Conservation (phyloP, 2,329 filamentous ascomycete species). For the Botrytis medusae region DNA sequence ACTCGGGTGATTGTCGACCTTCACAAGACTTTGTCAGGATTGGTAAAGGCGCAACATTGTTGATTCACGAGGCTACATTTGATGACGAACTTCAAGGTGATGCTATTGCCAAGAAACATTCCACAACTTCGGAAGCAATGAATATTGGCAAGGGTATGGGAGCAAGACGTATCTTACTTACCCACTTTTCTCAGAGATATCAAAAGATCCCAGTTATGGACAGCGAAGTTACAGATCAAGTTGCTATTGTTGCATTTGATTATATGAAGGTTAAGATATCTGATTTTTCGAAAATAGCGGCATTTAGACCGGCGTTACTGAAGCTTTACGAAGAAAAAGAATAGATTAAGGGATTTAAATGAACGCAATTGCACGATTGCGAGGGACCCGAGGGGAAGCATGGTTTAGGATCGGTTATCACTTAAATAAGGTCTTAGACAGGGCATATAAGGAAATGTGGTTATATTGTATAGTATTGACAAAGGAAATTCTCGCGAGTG, state of each 20-base stretch:
- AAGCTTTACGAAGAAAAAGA: slow-evolving; percentile 51
- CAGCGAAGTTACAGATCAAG: slow-evolving; percentile 51
- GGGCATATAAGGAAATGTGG: not conserved
- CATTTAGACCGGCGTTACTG: slow-evolving; percentile 59
- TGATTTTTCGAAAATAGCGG: slow-evolving; percentile 66
- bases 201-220: slow-evolving; percentile 46
- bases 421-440: not conserved
- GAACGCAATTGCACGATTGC: not conserved
- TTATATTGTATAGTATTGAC: slow-evolving; percentile 7
- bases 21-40: slow-evolving; percentile 67
- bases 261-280: slow-evolving; percentile 72
- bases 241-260: slow-evolving; percentile 74
- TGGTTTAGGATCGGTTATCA: not conserved
- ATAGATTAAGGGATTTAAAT: slow-evolving; percentile 22
- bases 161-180: slow-evolving; percentile 78
- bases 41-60: slow-evolving; percentile 73
- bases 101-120: slow-evolving; percentile 85
- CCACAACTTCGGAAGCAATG: slow-evolving; percentile 83
- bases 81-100: slow-evolving; percentile 79
- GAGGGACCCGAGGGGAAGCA: not conserved
- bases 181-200: slow-evolving; percentile 95
- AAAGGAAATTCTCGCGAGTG: slow-evolving; percentile 6
- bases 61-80: slow-evolving; percentile 96
- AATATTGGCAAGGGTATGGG: slow-evolving; percentile 74
- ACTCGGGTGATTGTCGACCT: slow-evolving; percentile 92